These are phyloP conservation scores for Globisporangium irregulare DNA, from an alignment of 352 stramenopile species.

Conservation along the genomic window DNA sequence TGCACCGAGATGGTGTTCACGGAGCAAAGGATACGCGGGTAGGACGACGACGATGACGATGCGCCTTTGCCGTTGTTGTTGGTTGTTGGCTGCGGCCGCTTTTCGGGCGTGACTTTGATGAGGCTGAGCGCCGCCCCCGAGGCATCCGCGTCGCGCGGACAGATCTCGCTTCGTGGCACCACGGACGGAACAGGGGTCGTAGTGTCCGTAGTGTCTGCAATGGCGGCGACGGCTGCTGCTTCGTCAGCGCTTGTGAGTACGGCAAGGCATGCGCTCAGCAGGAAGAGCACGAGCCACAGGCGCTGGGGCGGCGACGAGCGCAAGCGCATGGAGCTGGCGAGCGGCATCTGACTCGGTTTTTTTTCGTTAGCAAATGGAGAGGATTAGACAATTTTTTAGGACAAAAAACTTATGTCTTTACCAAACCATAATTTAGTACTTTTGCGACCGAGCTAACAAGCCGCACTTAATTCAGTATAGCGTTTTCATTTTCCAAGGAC, in stretches of 20 bases:
- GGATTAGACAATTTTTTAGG: too few species aligned
- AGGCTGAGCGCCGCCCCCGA: slow-evolving; percentile 41
- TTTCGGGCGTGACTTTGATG: slow-evolving; percentile 37
- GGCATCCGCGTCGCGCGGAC: slow-evolving; percentile 39
- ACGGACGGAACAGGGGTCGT: background rate
- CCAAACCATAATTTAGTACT: too few species aligned
- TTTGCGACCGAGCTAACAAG: too few species aligned
- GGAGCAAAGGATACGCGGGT: slow-evolving; percentile 72
- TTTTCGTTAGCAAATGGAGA: too few species aligned
- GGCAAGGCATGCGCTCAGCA: background rate
- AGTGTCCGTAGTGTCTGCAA: too few species aligned
- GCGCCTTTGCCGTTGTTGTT: background rate
- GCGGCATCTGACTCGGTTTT: too few species aligned
- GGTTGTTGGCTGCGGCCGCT: background rate
- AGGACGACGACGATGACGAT: slow-evolving; percentile 10
- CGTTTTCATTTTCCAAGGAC: too few species aligned
- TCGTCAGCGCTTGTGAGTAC: background rate
- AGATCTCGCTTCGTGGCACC: slow-evolving; percentile 47
- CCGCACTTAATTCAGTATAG: too few species aligned
- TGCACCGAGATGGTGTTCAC: slow-evolving; percentile 81
- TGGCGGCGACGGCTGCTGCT: background rate
- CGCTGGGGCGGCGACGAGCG: background rate
- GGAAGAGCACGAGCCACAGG: background rate
- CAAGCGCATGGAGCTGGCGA: background rate
- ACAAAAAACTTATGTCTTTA: too few species aligned